Evolutionary conservation across 2,329 filamentous ascomycete genomes (phyloP).

Genomic region (Penicillium olsonii): DNA sequence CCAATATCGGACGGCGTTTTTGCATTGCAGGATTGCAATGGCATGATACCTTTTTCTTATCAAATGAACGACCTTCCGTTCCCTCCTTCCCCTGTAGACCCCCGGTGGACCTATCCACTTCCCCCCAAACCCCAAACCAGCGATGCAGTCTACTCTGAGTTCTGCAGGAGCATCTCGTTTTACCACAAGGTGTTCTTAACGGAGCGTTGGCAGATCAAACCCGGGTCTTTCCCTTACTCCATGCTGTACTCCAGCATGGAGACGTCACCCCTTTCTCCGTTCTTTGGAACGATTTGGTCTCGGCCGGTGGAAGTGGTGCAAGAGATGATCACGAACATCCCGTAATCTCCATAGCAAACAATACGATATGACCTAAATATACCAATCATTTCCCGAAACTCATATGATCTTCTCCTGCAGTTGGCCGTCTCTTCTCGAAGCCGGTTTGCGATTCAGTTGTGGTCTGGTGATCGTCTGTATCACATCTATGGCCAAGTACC

Average conservation of each 20-base stretch:
- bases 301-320: conserved; percentile 17
- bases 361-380: not conserved
- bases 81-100: not conserved
- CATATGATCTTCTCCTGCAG: conserved; percentile 1
- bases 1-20: conserved; percentile 19
- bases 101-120: not conserved
- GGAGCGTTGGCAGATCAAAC: conserved; percentile 74
- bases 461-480: conserved; percentile 6
- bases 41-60: conserved; percentile 26
- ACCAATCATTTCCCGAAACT: not conserved
- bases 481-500: not conserved
- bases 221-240: conserved; percentile 22
- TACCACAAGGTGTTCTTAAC: conserved; percentile 71
- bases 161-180: conserved; percentile 68
- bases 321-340: conserved; percentile 14
- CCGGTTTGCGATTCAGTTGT: conserved; percentile 4
- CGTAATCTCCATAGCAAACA: conserved; percentile 11
- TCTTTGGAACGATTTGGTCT: conserved; percentile 14
- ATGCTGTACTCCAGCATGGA: conserved; percentile 20
- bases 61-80: conserved; percentile 14
- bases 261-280: conserved; percentile 10
- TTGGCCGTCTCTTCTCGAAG: conserved; percentile 8
- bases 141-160: conserved; percentile 71
- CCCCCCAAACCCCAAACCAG: conserved; percentile 50
- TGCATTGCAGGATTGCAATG: conserved; percentile 22